Conservation (phyloP, 148 eudicot genomes). For the Mesembryanthemum crystallinum region DNA sequence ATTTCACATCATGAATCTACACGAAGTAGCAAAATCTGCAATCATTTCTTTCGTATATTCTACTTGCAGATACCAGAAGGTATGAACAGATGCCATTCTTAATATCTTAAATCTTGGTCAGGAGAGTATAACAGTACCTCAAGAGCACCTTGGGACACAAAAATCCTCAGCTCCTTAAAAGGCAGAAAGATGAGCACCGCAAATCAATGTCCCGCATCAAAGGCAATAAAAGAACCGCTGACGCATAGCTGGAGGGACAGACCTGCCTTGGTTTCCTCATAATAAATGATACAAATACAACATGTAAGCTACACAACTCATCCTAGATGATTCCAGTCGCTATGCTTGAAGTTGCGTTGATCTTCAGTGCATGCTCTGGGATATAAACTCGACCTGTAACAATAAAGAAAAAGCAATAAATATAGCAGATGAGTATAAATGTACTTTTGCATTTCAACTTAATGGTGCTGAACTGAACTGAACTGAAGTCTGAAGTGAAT, state of each 20-base stretch:
- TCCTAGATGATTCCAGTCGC: conserved; percentile 59
- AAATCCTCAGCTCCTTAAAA: not conserved
- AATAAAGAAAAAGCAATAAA: conserved; percentile 15
- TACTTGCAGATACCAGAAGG: conserved; percentile 3
- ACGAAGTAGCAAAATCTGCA: not conserved
- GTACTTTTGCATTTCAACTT: no score
- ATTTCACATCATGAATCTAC: conserved; percentile 13
- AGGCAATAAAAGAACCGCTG: not conserved
- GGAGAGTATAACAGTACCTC: conserved; percentile 7
- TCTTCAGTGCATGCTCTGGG: conserved; percentile 89
- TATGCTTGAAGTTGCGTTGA: conserved; percentile 87
- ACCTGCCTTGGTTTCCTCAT: conserved; percentile 7
- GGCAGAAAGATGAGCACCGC: conserved; percentile 16
- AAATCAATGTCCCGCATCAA: conserved; percentile 8
- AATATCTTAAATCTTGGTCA: not conserved
- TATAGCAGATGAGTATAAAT: not conserved
- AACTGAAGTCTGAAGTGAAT: no score
- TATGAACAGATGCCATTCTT: conserved; percentile 10
- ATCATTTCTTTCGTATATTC: not conserved
- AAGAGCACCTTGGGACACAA: conserved; percentile 11
- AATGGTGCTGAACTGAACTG: no score
- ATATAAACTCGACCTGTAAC: conserved; percentile 67
- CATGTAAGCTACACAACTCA: not conserved
- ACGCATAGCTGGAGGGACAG: conserved; percentile 7
- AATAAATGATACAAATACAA: conserved; percentile 22